Percentiles rank a stretch among this genome's conserved stretches.
phyloP scores from a whole-genome alignment of 306 rosid genomes.

The Delonix regia region DNA sequence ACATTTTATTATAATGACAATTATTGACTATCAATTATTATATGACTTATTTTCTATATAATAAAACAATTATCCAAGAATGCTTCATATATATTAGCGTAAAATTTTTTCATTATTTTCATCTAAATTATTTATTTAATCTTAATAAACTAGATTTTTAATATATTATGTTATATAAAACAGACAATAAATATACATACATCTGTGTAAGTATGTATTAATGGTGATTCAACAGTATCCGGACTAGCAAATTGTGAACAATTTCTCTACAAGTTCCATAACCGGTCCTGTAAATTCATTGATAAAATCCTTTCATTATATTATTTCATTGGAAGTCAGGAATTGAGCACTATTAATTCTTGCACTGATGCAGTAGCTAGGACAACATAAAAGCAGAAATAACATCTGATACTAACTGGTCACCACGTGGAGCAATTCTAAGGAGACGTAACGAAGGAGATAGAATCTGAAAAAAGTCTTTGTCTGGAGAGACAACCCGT shows the following conservation, averaged over 20 bases:
- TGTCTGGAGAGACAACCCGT: constrained; percentile 97
- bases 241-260: not conserved
- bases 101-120: not conserved
- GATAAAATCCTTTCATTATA: not conserved
- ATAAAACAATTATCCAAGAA: not conserved
- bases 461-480: constrained; percentile 91
- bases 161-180: not conserved
- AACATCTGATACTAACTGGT: constrained; percentile 64
- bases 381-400: constrained; percentile 24
- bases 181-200: not conserved
- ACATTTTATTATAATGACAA: not conserved
- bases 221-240: not conserved
- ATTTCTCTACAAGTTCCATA: not conserved
- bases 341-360: constrained; percentile 24
- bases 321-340: constrained; percentile 12
- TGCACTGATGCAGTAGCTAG: constrained; percentile 27
- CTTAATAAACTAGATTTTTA: not conserved
- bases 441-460: constrained; percentile 94
- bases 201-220: not conserved
- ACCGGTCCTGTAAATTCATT: not conserved
- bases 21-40: not conserved
- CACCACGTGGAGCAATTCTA: constrained; percentile 95
- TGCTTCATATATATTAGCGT: not conserved
- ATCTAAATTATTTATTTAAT: not conserved
- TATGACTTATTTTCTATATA: not conserved